These are phyloP conservation scores for Anethum foeniculum DNA, from an alignment of 140 eudicot species.

Conservation along the genomic window DNA sequence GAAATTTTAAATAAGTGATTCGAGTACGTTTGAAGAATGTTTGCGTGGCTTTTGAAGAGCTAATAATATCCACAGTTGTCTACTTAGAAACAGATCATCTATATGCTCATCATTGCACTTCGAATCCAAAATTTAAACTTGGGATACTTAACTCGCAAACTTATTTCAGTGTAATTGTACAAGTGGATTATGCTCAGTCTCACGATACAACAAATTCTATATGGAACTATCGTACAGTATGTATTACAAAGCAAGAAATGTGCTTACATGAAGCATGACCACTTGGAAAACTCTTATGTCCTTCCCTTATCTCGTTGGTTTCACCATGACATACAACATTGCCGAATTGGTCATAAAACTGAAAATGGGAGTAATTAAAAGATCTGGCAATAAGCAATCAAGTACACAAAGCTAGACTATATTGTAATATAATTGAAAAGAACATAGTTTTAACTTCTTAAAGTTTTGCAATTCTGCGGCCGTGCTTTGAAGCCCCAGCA, in stretches of 20 bases:
- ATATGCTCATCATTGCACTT: background rate
- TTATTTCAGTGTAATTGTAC: background rate
- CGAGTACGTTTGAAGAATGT: background rate
- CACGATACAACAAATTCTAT: background rate
- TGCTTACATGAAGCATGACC: slow-evolving; percentile 70
- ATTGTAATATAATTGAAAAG: background rate
- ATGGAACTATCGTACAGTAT: background rate
- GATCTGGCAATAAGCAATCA: background rate
- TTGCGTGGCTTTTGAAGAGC: background rate
- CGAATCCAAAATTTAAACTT: background rate
- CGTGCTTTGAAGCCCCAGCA: background rate
- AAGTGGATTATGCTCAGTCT: too few relatives aligned
- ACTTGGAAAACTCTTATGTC: slow-evolving; percentile 77
- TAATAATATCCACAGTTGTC: background rate
- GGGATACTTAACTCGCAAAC: background rate
- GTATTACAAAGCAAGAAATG: background rate
- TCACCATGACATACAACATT: slow-evolving; percentile 57
- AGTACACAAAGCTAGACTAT: background rate
- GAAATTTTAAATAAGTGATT: background rate
- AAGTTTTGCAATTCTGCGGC: background rate
- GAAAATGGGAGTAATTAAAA: slow-evolving; percentile 5
- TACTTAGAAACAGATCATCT: background rate
- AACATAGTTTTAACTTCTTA: background rate
- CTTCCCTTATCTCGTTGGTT: slow-evolving; percentile 49
- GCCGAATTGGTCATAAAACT: slow-evolving; percentile 52